Evolutionary conservation across 768 basidiomycete species (phyloP).

Genomic region (Saitozyma sp.): DNA sequence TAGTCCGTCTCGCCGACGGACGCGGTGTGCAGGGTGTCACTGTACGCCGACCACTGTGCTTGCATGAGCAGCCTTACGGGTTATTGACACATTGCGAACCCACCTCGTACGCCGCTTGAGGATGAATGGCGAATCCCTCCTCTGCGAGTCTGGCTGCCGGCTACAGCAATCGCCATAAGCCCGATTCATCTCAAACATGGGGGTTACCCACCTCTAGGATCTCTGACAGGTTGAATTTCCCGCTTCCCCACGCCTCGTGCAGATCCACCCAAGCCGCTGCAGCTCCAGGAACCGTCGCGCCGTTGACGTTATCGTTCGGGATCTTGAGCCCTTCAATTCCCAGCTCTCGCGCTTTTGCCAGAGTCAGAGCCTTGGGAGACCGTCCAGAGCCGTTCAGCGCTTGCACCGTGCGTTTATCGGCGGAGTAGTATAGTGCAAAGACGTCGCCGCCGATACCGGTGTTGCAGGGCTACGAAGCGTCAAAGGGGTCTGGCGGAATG

Average conservation of each 20-base stretch:
- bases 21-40: constrained; percentile 68
- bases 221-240: constrained; percentile 64
- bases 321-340: constrained; percentile 68
- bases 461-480: constrained; percentile 13
- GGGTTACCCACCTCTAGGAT: constrained; percentile 58
- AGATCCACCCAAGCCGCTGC: constrained; percentile 91
- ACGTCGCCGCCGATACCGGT: constrained; percentile 22
- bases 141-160: constrained; percentile 87
- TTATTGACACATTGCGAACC: background rate
- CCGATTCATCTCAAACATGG: background rate
- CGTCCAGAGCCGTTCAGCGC: constrained; percentile 87
- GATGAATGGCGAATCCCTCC: constrained; percentile 62
- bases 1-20: constrained; percentile 66
- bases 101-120: constrained; percentile 10
- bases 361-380: constrained; percentile 70
- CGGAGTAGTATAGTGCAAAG: constrained; percentile 86
- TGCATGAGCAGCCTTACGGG: too few relatives aligned
- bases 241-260: constrained; percentile 72
- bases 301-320: constrained; percentile 72
- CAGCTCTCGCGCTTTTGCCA: constrained; percentile 67
- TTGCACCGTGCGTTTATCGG: constrained; percentile 71
- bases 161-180: background rate
- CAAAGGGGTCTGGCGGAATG: too few relatives aligned
- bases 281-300: constrained; percentile 64
- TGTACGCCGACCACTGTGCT: constrained; percentile 33